phyloP scores from a whole-genome alignment of 2,329 filamentous ascomycete species.

The Tolypocladium endophyticum region DNA sequence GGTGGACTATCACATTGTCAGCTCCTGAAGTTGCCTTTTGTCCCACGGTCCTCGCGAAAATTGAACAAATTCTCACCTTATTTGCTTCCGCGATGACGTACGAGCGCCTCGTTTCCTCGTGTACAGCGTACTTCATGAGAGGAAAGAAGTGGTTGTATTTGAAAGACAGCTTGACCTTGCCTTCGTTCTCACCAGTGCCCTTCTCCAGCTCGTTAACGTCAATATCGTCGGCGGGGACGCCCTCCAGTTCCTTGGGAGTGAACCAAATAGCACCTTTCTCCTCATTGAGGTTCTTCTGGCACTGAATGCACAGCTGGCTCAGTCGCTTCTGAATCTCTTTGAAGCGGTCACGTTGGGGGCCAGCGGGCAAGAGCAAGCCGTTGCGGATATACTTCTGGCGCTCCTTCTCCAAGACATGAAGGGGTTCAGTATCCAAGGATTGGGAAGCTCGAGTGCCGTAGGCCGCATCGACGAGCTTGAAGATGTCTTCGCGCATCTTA shows the following conservation, averaged over 20 bases:
- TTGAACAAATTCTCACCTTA: constrained; percentile 40
- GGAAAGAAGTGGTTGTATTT: constrained; percentile 79
- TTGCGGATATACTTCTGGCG: constrained; percentile 68
- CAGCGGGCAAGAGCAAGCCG: constrained; percentile 61
- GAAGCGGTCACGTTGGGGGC: constrained; percentile 64
- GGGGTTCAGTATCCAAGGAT: constrained; percentile 55
- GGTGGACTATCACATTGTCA: constrained; percentile 37
- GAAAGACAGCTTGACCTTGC: constrained; percentile 66
- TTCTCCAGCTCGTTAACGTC: constrained; percentile 55
- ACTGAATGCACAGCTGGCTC: constrained; percentile 62
- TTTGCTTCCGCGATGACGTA: constrained; percentile 70
- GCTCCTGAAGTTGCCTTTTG: neutral
- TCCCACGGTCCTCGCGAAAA: neutral
- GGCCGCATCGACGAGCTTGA: constrained; percentile 51
- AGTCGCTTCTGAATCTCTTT: constrained; percentile 79
- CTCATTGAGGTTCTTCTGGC: constrained; percentile 74
- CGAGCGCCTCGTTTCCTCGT: constrained; percentile 56
- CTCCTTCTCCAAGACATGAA: constrained; percentile 67
- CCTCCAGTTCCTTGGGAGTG: constrained; percentile 60
- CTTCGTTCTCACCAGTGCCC: constrained; percentile 61
- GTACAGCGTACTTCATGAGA: constrained; percentile 64
- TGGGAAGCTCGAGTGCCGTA: constrained; percentile 41
- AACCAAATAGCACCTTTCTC: constrained; percentile 78
- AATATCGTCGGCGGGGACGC: constrained; percentile 62
- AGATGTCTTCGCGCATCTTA: constrained; percentile 74